phyloP scores from a whole-genome alignment of 371 early-diverging fungal genomes.

The Rhizopus arrhizus region DNA sequence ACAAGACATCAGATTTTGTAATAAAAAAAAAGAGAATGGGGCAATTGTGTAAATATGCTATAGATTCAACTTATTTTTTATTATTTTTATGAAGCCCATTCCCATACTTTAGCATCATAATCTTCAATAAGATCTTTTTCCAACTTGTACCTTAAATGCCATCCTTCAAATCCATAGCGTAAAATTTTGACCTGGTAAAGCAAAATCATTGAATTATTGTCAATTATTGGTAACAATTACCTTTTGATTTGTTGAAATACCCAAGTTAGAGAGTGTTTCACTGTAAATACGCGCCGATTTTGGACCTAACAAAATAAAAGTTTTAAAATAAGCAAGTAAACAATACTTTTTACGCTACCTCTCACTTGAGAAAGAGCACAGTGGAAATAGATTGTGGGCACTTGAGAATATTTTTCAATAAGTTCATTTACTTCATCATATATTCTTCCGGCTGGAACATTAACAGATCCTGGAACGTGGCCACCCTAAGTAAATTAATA shows the following conservation, averaged over 20 bases:
- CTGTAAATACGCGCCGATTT: conserved; percentile 78
- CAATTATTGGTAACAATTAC: background rate
- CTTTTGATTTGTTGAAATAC: conserved; percentile 30
- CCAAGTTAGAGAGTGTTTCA: conserved; percentile 51
- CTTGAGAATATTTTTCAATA: conserved; percentile 54
- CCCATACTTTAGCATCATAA: conserved; percentile 63
- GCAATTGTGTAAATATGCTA: background rate
- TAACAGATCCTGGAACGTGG: conserved; percentile 76
- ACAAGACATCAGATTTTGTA: background rate
- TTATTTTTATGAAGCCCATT: conserved; percentile 17
- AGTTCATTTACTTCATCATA: conserved; percentile 49
- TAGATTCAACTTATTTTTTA: background rate
- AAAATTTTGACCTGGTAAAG: conserved; percentile 60
- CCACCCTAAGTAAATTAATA: conserved; percentile 63
- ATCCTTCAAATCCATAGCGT: conserved; percentile 72
- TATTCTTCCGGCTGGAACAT: conserved; percentile 73
- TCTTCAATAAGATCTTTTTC: conserved; percentile 65
- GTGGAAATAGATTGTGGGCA: conserved; percentile 78
- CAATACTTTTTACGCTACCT: conserved; percentile 29
- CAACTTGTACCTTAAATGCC: conserved; percentile 62
- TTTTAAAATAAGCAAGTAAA: background rate
- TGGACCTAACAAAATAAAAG: conserved; percentile 55
- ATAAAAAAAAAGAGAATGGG: too few relatives aligned
- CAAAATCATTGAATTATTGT: too few relatives aligned
- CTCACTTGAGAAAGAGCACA: conserved; percentile 85